phyloP scores from a whole-genome alignment of 371 early-diverging fungal species.

The Lichtheimia corymbifera region DNA sequence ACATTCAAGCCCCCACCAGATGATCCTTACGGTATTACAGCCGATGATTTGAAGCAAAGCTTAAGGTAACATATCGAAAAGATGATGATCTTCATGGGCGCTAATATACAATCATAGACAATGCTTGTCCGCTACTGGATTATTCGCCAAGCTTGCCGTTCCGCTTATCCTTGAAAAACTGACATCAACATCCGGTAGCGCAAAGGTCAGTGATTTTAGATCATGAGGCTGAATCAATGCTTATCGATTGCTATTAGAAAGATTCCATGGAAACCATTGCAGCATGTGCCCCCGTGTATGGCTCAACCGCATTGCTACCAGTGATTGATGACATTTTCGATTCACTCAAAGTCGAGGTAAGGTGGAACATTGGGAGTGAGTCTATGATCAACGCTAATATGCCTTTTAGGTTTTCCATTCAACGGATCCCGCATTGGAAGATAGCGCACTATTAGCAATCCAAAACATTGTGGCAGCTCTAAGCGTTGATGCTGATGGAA shows the following conservation, averaged over 20 bases:
- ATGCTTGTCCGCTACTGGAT: slow-evolving; percentile 70
- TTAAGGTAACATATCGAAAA: slow-evolving; percentile 45
- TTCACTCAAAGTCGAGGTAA: slow-evolving; percentile 69
- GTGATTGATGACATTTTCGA: slow-evolving; percentile 70
- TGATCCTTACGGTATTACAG: slow-evolving; percentile 91
- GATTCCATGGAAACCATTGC: slow-evolving; percentile 86
- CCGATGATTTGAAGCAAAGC: slow-evolving; percentile 83
- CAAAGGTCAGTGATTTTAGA: slow-evolving; percentile 62
- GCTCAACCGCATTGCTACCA: slow-evolving; percentile 59
- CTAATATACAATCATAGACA: slow-evolving; percentile 32
- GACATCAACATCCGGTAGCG: slow-evolving; percentile 80
- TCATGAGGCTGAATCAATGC: too few relatives aligned
- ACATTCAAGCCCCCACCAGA: slow-evolving; percentile 95
- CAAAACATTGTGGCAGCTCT: slow-evolving; percentile 54
- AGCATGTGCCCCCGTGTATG: slow-evolving; percentile 79
- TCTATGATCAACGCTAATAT: neutral
- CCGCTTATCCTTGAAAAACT: slow-evolving; percentile 91
- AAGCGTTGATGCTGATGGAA: slow-evolving; percentile 30
- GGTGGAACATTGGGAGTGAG: too few relatives aligned
- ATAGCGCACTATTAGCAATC: slow-evolving; percentile 4
- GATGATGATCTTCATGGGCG: too few relatives aligned
- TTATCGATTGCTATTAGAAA: slow-evolving; percentile 42
- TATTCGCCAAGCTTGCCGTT: slow-evolving; percentile 79
- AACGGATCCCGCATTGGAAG: slow-evolving; percentile 12
- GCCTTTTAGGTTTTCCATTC: slow-evolving; percentile 11